Base-by-base conservation (phyloP, 176 grass and related monocot genomes). In the Neostapfia colusana region DNA sequence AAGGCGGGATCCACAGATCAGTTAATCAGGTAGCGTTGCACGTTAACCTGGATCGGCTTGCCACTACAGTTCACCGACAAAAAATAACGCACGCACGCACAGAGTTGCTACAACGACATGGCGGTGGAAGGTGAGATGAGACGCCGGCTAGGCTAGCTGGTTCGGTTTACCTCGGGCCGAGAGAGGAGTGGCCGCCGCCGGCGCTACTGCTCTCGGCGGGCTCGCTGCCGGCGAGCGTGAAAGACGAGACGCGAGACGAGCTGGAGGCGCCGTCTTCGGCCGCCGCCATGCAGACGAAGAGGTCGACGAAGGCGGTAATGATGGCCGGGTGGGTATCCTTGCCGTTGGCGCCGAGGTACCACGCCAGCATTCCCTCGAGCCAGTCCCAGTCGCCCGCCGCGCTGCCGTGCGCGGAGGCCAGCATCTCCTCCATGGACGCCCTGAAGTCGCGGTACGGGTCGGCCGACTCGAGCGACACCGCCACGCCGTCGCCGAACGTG, bases 401-500 rank as follows among this genome's bases (percentile, higher is more conserved):
- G 42, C 9, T 7, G 6, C 42, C 42, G 42, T 44, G 45, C 4
- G 45, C 83, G 20, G 86, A 81, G 4, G 73, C 28, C 78, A 92
- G 42, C 93, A 96, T 92, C 85, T 92, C 93, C 54, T 80, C 87
- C 93, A 96, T 96, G 28, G 93, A 96, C 73, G 72, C 73, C 37
- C 86, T 75, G 73, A 96, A 96, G 73, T 96, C 93, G 58, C 9
- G 35, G 87, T 96, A 96, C 68, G 89, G 93, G 73, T 96, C 86
- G 53, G 78, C 71, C 8, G 93, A 96, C 40, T 92, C 70, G 21
- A 96, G 51, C 37, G 85, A 81, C 77, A 92, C 65, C 7, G 93
- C 79, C 4, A 92, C 81, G 57, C 81, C 83, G 46, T 74, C 63
- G n/a, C 70, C 74, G 65, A 84, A 84, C 10, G 55, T 11, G n/a